These are phyloP conservation scores for Naganishia liquefaciens DNA, from an alignment of 1,284 basidiomycete genomes.

Conservation along the genomic window DNA sequence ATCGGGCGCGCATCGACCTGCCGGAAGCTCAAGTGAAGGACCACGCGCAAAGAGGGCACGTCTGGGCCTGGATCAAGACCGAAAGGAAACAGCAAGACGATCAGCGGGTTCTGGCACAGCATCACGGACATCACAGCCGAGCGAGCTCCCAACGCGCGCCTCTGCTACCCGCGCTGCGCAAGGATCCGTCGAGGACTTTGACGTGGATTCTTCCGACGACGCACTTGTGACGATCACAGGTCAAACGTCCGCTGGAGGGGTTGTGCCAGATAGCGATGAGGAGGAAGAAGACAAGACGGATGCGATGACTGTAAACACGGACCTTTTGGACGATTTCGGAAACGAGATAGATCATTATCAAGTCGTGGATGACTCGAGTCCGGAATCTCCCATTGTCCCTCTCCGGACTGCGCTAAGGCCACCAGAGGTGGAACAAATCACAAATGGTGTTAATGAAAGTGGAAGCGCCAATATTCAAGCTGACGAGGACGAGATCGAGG, in stretches of 20 bases:
- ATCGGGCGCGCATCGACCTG: neutral
- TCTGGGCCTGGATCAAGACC: neutral
- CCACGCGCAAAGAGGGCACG: slow-evolving; percentile 15
- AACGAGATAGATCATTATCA: slow-evolving; percentile 10
- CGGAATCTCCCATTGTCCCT: neutral
- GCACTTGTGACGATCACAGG: neutral
- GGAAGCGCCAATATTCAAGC: slow-evolving; percentile 27
- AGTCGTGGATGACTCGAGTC: neutral
- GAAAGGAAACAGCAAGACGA: neutral
- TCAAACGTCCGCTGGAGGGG: neutral
- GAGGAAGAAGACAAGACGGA: slow-evolving; percentile 25
- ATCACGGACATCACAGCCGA: slow-evolving; percentile 3
- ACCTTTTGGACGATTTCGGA: neutral
- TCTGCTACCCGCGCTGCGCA: neutral
- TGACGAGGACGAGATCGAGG: slow-evolving; percentile 29
- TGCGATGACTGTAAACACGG: slow-evolving; percentile 18
- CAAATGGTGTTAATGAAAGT: slow-evolving; percentile 31
- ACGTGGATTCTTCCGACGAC: slow-evolving; percentile 11
- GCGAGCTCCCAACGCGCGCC: neutral
- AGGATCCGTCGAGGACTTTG: slow-evolving; percentile 6
- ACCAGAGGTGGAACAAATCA: slow-evolving; percentile 29
- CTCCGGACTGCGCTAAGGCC: slow-evolving; percentile 17
- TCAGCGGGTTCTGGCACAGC: slow-evolving; percentile 2
- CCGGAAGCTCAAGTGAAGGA: neutral
- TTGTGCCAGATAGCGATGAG: slow-evolving; percentile 4